Base-by-base conservation (phyloP, 164 flowering plant species). In the Taxillus chinensis region DNA sequence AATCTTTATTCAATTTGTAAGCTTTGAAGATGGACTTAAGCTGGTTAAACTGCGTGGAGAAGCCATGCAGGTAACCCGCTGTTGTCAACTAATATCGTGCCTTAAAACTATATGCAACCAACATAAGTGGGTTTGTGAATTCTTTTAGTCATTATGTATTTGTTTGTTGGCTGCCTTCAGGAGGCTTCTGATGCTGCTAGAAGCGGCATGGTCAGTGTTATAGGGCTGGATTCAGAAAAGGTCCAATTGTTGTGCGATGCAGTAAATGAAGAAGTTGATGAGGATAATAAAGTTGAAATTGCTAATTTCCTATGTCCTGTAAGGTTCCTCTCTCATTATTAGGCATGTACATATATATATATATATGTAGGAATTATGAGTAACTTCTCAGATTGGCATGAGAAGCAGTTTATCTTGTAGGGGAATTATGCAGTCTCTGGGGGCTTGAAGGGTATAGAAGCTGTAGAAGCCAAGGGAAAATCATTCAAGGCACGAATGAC, bases 381-480 rank as follows among this genome's bases (percentile, higher is more conserved):
- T 48, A 11, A 15, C 27, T 54, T 17, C 5, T 57, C 39, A 37
- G 8, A 43, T 58, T 71, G 63, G 46, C 39, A 12, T 67, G 59
- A 27, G 50, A 39, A 41, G 7, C 6, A 13, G 42, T 56, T 40
- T 41, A 41, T 64, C 42, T 49, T 70, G 41, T 62, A 91, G 97
- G 99, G 99, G 12, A 95, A 95, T 57, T 95, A 95, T 80, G 99
- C 96, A 9, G 96, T 95, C 57, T 95, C 99, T 71, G 97, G 99
- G 45, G 98, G 98, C 41, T 60, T 88, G 11, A 86, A 85, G 77
- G 98, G 97, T 73, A 70, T 93, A 13, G 96, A 90, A 85, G 92
- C 86, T 9, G 84, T 95, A 39, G 97, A 95, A 79, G 95, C 96
- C 60, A 95, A 87, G 71, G 99, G 96, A 59, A 91, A 95, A 74